Evolutionary conservation across 768 basidiomycete genomes (phyloP), one percentile per base, ranked within the genome.

Genomic region (Boletus coccyginus): DNA sequence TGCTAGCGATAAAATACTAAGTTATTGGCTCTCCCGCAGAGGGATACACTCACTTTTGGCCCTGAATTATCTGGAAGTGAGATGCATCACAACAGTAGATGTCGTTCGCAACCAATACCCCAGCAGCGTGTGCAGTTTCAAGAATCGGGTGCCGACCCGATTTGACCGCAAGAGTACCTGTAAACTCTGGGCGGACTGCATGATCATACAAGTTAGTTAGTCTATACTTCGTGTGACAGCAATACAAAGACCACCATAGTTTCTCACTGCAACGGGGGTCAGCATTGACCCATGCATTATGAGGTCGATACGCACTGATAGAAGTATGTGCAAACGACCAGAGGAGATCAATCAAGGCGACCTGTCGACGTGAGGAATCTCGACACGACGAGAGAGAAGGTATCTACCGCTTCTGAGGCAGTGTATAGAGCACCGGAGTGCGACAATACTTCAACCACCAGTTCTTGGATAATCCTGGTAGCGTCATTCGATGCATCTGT

Each of bases 31-130:
- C 16, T 40, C 10, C 27, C 7, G 24, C 44, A 17, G 27, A 50
- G 36, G 36, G 13, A 58, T 32, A 11, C 5, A 74, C 83, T 65
- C 63, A 92, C 91, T 93, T 93, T 3, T 92, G 92, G 0, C 95
- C 95, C 59, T 92, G 93, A 33, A 99, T 81, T 32, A 98, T 82
- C 70, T 98, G 94, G 67, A 99, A 98, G 2, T 82, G 81, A 3
- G 92, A 87, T 1, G 89, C 82, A 56, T 88, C 83, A 55, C 87
- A 90, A 63, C 91, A 91, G 64, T 91, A 99, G 1, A 90, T 86
- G 67, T 98, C 96, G 65, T 98, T 98, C 5, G 92, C 81, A 4
- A 98, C 85, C 29, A 94, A 76, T 6, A 79, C 83, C 4, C 86
- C 88, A 0, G 82, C 80, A 1, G 83, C 75, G 57, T 88, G 84